Conservation (phyloP, 2,329 filamentous ascomycete species). For the Biscogniauxia mediterranea region DNA sequence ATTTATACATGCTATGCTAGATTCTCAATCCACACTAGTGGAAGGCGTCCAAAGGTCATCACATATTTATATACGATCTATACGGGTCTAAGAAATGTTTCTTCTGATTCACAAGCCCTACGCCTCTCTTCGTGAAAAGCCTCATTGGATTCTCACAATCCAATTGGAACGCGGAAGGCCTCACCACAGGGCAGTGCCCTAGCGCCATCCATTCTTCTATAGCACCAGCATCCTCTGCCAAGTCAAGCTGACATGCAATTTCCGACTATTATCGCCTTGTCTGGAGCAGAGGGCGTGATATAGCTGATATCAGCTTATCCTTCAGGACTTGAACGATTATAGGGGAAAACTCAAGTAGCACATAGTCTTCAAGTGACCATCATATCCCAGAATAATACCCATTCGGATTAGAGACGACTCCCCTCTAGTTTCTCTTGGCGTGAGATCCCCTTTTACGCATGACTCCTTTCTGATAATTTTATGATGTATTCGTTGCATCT, state of each 20-base stretch:
- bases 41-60: neutral
- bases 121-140: neutral
- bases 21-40: neutral
- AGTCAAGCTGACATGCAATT: neutral
- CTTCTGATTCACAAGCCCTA: neutral
- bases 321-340: neutral
- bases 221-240: neutral
- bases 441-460: neutral
- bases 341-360: neutral
- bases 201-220: neutral
- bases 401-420: neutral
- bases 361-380: neutral
- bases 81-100: neutral
- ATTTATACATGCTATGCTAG: neutral
- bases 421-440: neutral
- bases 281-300: neutral
- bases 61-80: neutral
- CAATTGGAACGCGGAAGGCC: neutral
- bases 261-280: neutral
- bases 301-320: constrained; percentile 4
- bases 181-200: neutral
- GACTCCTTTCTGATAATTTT: neutral
- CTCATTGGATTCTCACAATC: neutral
- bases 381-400: neutral
- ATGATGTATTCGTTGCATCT: neutral